Conservation (phyloP, 345 rosid species). For the Populus alba region DNA sequence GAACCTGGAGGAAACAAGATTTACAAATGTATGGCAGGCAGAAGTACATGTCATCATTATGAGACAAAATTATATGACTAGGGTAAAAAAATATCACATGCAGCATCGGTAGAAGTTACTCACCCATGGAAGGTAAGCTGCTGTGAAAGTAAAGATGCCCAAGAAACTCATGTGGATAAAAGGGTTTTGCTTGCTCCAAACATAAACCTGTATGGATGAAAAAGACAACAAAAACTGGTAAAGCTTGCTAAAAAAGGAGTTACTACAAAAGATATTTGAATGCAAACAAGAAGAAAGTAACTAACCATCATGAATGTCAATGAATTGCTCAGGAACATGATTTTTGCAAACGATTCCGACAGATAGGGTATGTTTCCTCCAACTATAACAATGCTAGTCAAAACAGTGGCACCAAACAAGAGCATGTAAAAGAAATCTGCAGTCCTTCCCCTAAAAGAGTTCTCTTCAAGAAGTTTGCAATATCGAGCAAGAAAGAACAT, state of each 20-base stretch:
- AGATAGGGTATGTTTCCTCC: slow-evolving; percentile 96
- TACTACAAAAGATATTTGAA: slow-evolving; percentile 8
- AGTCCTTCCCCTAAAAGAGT: slow-evolving; percentile 94
- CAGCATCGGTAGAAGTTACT: slow-evolving; percentile 25
- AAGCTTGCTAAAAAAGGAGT: neutral
- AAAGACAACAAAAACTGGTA: neutral
- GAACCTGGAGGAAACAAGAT: slow-evolving; percentile 52
- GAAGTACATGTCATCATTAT: neutral
- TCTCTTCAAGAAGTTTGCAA: slow-evolving; percentile 98
- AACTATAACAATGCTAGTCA: slow-evolving; percentile 80
- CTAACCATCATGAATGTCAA: slow-evolving; percentile 98
- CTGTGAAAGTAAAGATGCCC: slow-evolving; percentile 92
- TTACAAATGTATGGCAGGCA: neutral
- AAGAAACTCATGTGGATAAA: slow-evolving; percentile 97
- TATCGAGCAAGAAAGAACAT: slow-evolving; percentile 99
- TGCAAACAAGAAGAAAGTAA: slow-evolving; percentile 10
- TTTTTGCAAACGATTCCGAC: slow-evolving; percentile 82
- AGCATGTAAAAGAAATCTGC: slow-evolving; percentile 99
- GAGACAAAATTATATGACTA: neutral
- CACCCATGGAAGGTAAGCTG: slow-evolving; percentile 97
- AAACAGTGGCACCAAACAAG: slow-evolving; percentile 81
- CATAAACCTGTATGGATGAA: slow-evolving; percentile 62
- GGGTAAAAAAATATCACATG: neutral
- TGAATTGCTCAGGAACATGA: slow-evolving; percentile 96
- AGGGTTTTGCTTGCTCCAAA: slow-evolving; percentile 99